Conservation (phyloP, 73 alveolate genomes). For the Paramecium caudatum region DNA sequence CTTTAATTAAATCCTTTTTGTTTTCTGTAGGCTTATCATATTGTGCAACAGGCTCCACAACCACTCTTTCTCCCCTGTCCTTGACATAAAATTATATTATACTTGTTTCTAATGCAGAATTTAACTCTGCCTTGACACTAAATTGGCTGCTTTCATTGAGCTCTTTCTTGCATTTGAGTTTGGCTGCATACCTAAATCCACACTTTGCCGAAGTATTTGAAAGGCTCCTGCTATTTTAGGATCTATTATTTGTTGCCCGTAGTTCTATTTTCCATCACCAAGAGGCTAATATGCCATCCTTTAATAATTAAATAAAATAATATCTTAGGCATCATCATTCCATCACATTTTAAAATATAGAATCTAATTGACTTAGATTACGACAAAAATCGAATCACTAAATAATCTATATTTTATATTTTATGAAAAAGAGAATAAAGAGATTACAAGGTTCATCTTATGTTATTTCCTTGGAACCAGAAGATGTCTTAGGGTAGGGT, state of each 20-base stretch:
- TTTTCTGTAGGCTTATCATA: slow-evolving; percentile 44
- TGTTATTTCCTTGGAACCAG: slow-evolving; percentile 74
- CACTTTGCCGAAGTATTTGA: slow-evolving; percentile 27
- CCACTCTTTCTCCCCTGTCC: slow-evolving; percentile 16
- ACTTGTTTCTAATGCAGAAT: slow-evolving; percentile 9
- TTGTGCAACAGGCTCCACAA: neutral
- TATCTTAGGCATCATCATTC: neutral
- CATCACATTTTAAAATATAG: slow-evolving; percentile 54
- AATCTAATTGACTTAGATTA: no score
- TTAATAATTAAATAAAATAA: slow-evolving; percentile 20
- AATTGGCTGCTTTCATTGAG: neutral
- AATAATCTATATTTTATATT: no score
- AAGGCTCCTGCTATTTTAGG: neutral
- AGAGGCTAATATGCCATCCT: no score
- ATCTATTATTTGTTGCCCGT: neutral
- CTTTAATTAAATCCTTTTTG: neutral
- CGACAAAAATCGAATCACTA: no score
- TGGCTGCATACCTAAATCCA: slow-evolving; percentile 2
- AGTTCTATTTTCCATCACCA: no score
- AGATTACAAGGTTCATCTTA: slow-evolving; percentile 75
- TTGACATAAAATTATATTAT: neutral
- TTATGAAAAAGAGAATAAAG: slow-evolving; percentile 69
- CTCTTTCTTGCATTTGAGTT: neutral
- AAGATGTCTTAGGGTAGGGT: slow-evolving; percentile 70
- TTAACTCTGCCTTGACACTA: slow-evolving; percentile 38